phyloP scores from a whole-genome alignment of 2,329 filamentous ascomycete species.

The Gliomastix tumulicola region DNA sequence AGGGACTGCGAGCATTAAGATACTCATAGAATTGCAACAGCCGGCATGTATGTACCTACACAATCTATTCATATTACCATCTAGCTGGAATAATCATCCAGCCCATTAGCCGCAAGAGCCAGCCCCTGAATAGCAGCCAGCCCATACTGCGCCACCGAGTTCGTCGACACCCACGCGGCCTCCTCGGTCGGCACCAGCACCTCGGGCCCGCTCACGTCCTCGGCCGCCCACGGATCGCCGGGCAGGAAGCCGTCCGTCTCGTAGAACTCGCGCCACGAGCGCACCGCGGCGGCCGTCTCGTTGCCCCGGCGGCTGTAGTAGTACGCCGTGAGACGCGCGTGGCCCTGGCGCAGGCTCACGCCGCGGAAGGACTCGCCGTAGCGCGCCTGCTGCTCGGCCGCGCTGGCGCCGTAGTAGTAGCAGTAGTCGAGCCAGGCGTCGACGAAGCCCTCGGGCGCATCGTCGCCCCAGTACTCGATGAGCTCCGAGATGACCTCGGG shows the following conservation, averaged over 20 bases:
- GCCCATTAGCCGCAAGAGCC: conserved; percentile 19
- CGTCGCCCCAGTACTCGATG: conserved; percentile 37
- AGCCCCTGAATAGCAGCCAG: conserved; percentile 50
- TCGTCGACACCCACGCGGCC: conserved; percentile 49
- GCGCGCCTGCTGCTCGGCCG: conserved; percentile 40
- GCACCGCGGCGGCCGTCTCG: conserved; percentile 34
- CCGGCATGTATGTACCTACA: too few species aligned
- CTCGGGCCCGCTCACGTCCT: conserved; percentile 29
- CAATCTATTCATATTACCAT: too few species aligned
- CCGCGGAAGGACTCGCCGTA: conserved; percentile 44
- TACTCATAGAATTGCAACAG: too few species aligned
- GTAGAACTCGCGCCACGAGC: conserved; percentile 49
- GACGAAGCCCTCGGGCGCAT: conserved; percentile 40
- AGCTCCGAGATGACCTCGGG: conserved; percentile 51
- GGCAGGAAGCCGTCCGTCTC: conserved; percentile 36
- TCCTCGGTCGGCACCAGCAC: conserved; percentile 44
- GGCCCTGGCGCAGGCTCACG: conserved; percentile 44
- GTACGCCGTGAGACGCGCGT: conserved; percentile 52
- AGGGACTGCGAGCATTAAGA: too few species aligned
- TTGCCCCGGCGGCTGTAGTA: conserved; percentile 36
- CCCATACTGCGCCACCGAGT: conserved; percentile 49
- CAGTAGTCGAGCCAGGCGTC: conserved; percentile 54
- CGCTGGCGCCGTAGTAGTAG: conserved; percentile 44
- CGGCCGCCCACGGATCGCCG: conserved; percentile 24
- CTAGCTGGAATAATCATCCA: conserved; percentile 2